Percentiles rank a stretch among this genome's conserved stretches.
Conservation (phyloP, 78 protist genomes). For the Cavenderia fasciculata region DNA sequence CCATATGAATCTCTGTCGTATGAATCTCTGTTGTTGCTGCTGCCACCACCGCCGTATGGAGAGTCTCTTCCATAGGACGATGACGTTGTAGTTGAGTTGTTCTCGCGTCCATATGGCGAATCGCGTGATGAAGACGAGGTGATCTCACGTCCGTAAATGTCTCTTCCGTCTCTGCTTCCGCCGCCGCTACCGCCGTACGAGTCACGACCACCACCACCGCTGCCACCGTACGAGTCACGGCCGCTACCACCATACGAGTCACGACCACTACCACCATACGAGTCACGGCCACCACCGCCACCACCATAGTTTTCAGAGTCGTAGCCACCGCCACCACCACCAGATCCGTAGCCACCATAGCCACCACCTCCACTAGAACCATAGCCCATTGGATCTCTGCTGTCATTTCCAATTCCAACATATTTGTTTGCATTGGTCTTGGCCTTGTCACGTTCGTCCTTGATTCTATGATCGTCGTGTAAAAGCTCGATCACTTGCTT, state of each 20-base stretch:
- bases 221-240: conserved; percentile 11
- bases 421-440: conserved; percentile 73
- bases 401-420: conserved; percentile 81
- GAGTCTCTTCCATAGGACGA: too few relatives aligned
- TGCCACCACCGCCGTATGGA: conserved; percentile 10
- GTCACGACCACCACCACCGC: not conserved
- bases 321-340: not conserved
- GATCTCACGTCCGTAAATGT: too few relatives aligned
- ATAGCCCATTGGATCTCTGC: not conserved
- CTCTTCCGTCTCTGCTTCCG: conserved; percentile 22
- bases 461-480: conserved; percentile 79
- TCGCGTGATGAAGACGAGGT: too few relatives aligned
- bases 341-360: conserved; percentile 11
- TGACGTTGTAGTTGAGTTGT: not conserved
- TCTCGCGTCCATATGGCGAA: not conserved
- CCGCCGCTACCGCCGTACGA: not conserved
- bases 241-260: not conserved
- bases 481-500: conserved; percentile 68
- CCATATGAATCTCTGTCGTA: not conserved
- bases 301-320: not conserved
- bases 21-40: not conserved
- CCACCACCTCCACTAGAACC: conserved; percentile 33
- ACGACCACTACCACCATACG: conserved; percentile 1
- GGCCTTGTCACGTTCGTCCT: conserved; percentile 78
- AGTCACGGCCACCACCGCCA: not conserved